Conservation (phyloP, 495 filamentous ascomycete genomes). For the Corynascus novoguineensis region DNA sequence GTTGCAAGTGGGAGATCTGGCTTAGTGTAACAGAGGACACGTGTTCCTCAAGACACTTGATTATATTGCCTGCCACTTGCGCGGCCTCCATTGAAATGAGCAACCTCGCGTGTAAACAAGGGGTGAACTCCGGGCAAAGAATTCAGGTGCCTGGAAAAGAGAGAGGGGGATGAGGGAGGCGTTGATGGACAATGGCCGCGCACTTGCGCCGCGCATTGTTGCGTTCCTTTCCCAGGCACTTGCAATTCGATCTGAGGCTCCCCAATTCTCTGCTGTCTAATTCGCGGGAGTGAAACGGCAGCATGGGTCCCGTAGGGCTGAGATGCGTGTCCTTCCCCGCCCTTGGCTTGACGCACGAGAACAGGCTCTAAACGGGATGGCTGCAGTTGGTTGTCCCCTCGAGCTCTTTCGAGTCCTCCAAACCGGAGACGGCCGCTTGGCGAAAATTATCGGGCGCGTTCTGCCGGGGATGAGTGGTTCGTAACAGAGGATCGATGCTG, state of each 20-base stretch:
- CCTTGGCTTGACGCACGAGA: slow-evolving; percentile 6
- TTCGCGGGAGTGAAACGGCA: not conserved
- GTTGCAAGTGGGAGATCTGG: too few relatives aligned
- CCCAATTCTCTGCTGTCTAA: slow-evolving; percentile 8
- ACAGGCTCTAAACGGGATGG: not conserved
- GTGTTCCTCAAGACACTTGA: too few relatives aligned
- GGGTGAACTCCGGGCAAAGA: not conserved
- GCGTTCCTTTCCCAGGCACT: not conserved
- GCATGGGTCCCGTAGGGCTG: slow-evolving; percentile 6
- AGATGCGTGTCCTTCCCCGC: not conserved
- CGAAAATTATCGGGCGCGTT: not conserved
- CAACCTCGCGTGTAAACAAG: not conserved
- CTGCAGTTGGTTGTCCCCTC: not conserved
- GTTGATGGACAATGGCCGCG: slow-evolving; percentile 1
- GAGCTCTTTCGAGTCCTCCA: too few relatives aligned
- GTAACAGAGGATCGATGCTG: not conserved
- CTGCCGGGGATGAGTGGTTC: not conserved
- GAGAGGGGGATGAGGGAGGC: not conserved
- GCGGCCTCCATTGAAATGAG: not conserved
- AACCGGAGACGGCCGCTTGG: not conserved
- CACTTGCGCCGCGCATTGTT: slow-evolving; percentile 4
- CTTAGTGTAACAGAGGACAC: too few relatives aligned
- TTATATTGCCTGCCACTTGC: too few relatives aligned
- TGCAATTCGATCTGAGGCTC: slow-evolving; percentile 1
- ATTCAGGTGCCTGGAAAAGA: slow-evolving; percentile 6